Percentiles rank a stretch among this genome's conserved stretches.
Evolutionary conservation across 1,284 basidiomycete species (phyloP).

Genomic region (Anthracocystis panici-leucophaei): DNA sequence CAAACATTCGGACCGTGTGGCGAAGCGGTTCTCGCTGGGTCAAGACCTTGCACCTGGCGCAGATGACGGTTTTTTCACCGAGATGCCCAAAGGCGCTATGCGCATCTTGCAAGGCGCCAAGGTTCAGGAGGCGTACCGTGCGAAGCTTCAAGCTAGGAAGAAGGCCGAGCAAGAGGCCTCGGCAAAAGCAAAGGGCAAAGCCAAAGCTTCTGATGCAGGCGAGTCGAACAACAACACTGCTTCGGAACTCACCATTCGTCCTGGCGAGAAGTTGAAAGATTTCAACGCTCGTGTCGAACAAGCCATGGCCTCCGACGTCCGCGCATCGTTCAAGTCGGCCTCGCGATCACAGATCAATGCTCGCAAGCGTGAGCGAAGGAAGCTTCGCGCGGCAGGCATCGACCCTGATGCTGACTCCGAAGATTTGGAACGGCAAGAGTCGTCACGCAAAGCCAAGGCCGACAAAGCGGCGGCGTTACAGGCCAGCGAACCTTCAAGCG

Average conservation of each 20-base stretch:
- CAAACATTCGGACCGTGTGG: constrained; percentile 53
- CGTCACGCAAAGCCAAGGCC: constrained; percentile 45
- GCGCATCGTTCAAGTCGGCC: constrained; percentile 49
- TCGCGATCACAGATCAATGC: constrained; percentile 52
- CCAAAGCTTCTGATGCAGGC: constrained; percentile 19
- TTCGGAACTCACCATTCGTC: constrained; percentile 54
- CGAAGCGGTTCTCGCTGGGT: constrained; percentile 49
- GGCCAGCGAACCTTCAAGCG: constrained; percentile 42
- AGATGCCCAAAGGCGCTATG: constrained; percentile 61
- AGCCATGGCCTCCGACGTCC: constrained; percentile 55
- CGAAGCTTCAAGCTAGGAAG: constrained; percentile 33
- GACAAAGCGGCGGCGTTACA: constrained; percentile 51
- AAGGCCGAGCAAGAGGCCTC: constrained; percentile 29
- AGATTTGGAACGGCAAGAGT: constrained; percentile 28
- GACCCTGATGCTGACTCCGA: constrained; percentile 47
- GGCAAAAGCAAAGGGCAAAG: constrained; percentile 39
- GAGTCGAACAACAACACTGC: constrained; percentile 6
- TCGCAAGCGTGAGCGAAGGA: constrained; percentile 54
- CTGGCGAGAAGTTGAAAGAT: constrained; percentile 62
- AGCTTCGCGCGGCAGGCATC: constrained; percentile 34
- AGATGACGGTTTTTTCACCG: constrained; percentile 45
- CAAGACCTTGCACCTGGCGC: constrained; percentile 49
- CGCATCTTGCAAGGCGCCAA: constrained; percentile 56
- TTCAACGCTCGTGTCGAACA: constrained; percentile 65
- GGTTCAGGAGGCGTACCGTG: constrained; percentile 51